Evolutionary conservation across 768 basidiomycete genomes (phyloP).

Genomic region (Phanerochaete sordida): DNA sequence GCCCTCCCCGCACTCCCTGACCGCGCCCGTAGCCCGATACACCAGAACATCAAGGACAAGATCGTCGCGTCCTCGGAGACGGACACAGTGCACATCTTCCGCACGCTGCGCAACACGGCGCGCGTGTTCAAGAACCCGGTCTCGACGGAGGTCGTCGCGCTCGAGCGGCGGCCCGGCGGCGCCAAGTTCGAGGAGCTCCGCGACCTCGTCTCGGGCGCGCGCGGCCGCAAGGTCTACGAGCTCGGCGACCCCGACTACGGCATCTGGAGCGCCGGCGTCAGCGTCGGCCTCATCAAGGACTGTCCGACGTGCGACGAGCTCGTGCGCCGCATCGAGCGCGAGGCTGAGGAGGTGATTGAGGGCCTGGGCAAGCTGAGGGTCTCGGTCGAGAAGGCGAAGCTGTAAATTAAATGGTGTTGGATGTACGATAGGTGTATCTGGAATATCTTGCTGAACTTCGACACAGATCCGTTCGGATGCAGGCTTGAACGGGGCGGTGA

Average conservation of each 20-base stretch:
- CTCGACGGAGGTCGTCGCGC: slow-evolving; percentile 76
- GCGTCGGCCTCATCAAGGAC: slow-evolving; percentile 74
- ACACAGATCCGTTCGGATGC: no score
- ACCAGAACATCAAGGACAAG: slow-evolving; percentile 85
- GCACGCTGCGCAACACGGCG: slow-evolving; percentile 79
- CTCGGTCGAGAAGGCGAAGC: slow-evolving; percentile 20
- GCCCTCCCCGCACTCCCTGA: no score
- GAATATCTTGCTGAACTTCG: no score
- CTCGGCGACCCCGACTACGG: slow-evolving; percentile 83
- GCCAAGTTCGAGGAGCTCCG: slow-evolving; percentile 85
- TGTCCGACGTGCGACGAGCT: slow-evolving; percentile 79
- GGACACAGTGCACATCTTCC: slow-evolving; percentile 88
- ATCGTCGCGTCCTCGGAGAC: slow-evolving; percentile 81
- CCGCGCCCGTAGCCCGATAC: slow-evolving; percentile 57
- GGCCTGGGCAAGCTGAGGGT: slow-evolving; percentile 34
- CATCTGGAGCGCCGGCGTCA: slow-evolving; percentile 74
- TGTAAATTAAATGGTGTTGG: slow-evolving; percentile 11
- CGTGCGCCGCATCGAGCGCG: slow-evolving; percentile 63
- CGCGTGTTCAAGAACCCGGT: slow-evolving; percentile 88
- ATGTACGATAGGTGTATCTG: background rate
- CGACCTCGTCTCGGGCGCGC: slow-evolving; percentile 68
- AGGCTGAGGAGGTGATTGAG: slow-evolving; percentile 66
- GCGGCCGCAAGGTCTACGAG: slow-evolving; percentile 76
- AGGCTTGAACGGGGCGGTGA: no score
- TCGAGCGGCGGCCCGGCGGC: slow-evolving; percentile 78